Base-by-base conservation (phyloP, 331 rosid genomes). In the Pyrus hybrid region DNA sequence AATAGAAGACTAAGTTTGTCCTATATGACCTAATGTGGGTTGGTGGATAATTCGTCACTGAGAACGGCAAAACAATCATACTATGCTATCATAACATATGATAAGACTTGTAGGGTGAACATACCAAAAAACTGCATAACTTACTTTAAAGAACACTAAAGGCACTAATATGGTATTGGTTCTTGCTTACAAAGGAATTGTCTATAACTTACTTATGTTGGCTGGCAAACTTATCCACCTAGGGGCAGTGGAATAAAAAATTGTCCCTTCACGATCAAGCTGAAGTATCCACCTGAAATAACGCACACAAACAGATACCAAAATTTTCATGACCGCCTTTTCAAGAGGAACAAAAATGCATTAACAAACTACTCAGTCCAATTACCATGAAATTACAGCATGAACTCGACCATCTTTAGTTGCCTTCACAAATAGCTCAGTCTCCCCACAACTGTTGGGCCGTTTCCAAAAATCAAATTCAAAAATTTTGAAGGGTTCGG, bases 401-500 rank as follows among this genome's bases (percentile, higher is more conserved):
- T 94, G 90, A 73, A 90, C 85, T 85, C 78, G 89, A 26, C 97
- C 98, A 76, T 86, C 85, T 51, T 56, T 77, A 68, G 88, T 88
- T 43, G 96, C 91, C 83, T 90, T 87, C 70, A 90, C 53, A 75
- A 63, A 41, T 80, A 94, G 68, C 72, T 86, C 87, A 67, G 77
- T 84, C 80, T 91, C 88, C 25, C 89, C 87, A 72, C 41, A 81
- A 88, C 97, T 90, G 77, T 91, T 92, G 84, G 98, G 98, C 85
- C 98, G 91, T 91, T 88, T 91, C 91, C 88, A 90, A 90, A 94
- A 94, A 84, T 94, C 95, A 90, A 94, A 91, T 87, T 94, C 96
- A 86, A 94, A 94, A 73, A 91, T 86, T 88, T 86, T 91, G 98
- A 91, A 94, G 81, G 98, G 97, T 84, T 94, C 93, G 77, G 98